A percentile compares a stretch with the other conserved stretches of the same genome.
Conservation (phyloP, 352 stramenopile genomes). For the Phytopythium aichiense region DNA sequence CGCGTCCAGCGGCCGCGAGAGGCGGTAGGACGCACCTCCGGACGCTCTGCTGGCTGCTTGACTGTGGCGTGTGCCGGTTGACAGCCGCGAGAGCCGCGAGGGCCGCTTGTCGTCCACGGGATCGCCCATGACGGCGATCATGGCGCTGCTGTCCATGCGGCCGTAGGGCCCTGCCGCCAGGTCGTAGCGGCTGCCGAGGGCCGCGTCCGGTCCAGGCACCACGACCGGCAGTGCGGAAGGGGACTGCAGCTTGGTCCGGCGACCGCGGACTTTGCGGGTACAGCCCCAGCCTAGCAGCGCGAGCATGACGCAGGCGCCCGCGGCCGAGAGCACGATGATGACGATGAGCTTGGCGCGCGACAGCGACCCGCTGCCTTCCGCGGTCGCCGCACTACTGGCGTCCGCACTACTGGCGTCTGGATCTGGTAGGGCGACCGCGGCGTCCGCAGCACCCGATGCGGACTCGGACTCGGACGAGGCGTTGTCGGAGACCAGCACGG, state of each 20-base stretch:
- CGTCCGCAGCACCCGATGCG: no score
- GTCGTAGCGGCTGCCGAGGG: neutral
- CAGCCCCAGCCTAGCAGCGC: slow-evolving; percentile 22
- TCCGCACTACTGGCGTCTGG: no score
- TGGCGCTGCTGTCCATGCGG: neutral
- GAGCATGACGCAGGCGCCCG: slow-evolving; percentile 19
- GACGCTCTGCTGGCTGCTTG: no score
- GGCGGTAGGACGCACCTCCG: neutral
- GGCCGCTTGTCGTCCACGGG: neutral
- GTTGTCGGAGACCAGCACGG: no score
- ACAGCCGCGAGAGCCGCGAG: neutral
- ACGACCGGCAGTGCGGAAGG: slow-evolving; percentile 1
- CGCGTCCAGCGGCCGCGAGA: neutral
- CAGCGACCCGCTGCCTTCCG: neutral
- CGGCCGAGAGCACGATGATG: slow-evolving; percentile 15
- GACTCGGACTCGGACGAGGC: no score
- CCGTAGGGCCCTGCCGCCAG: neutral
- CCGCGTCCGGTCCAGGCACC: neutral
- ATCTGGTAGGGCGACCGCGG: no score
- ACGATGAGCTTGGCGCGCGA: slow-evolving; percentile 16
- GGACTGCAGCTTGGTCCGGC: neutral
- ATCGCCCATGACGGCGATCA: slow-evolving; percentile 6
- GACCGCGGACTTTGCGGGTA: slow-evolving; percentile 10
- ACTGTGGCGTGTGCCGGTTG: no score
- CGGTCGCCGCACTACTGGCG: neutral